Evolutionary conservation across 352 stramenopile species (phyloP).

Genomic region (Phytophthora ohioensis): DNA sequence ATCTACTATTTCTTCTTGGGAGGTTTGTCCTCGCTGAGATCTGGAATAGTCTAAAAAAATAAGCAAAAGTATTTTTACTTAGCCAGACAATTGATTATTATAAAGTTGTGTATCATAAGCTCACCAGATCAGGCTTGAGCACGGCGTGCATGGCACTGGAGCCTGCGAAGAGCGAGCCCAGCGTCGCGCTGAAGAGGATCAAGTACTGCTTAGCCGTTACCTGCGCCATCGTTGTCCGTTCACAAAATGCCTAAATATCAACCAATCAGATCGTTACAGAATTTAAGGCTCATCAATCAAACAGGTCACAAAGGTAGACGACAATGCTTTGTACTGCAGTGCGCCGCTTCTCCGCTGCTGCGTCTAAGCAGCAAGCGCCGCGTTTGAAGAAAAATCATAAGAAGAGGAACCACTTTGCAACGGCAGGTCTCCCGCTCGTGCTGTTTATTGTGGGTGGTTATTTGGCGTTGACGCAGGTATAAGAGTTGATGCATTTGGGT

Average conservation of each 20-base stretch:
- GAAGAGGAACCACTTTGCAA: constrained; percentile 72
- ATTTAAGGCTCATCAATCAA: constrained; percentile 4
- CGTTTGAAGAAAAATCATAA: constrained; percentile 51
- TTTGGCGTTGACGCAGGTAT: constrained; percentile 75
- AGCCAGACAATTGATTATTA: not conserved
- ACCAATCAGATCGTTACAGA: constrained; percentile 41
- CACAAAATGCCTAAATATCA: constrained; percentile 22
- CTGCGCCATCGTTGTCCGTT: constrained; percentile 50
- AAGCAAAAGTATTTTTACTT: not conserved
- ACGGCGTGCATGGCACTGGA: constrained; percentile 87
- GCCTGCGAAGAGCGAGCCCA: constrained; percentile 85
- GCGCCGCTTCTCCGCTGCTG: constrained; percentile 37
- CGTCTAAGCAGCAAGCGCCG: constrained; percentile 22
- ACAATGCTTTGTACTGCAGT: constrained; percentile 39
- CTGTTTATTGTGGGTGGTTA: constrained; percentile 88
- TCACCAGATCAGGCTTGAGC: constrained; percentile 83
- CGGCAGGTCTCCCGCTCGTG: constrained; percentile 77
- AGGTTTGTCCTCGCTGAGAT: constrained; percentile 34
- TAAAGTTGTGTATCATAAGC: constrained; percentile 11
- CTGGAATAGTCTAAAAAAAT: constrained; percentile 59
- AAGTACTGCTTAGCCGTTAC: constrained; percentile 81
- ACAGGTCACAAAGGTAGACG: too few species aligned
- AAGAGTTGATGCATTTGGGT: not conserved
- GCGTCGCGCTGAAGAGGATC: constrained; percentile 69
- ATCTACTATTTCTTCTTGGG: constrained; percentile 31